phyloP scores from a whole-genome alignment of 257 asterid genomes.

The Euphrasia confusa region DNA sequence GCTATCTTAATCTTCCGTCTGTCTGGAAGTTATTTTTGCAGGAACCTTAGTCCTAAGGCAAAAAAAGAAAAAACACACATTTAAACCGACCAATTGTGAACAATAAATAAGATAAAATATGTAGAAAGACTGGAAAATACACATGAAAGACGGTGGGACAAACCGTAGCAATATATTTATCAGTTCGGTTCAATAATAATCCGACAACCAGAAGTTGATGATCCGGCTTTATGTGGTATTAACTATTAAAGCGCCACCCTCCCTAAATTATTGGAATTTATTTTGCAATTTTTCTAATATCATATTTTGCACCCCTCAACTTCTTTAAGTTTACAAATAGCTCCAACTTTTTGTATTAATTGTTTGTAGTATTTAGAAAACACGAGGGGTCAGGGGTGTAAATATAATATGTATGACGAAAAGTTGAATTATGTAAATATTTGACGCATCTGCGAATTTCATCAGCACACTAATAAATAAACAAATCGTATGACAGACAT shows the following conservation, averaged over 20 bases:
- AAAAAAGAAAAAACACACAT: neutral
- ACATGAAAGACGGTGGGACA: neutral
- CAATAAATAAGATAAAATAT: neutral
- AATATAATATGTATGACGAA: too few species aligned
- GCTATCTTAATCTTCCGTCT: neutral
- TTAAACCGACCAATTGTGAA: neutral
- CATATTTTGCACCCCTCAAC: too few species aligned
- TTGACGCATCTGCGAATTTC: too few species aligned
- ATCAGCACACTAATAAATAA: too few species aligned
- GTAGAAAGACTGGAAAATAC: neutral
- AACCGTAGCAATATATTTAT: neutral
- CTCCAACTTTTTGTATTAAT: too few species aligned
- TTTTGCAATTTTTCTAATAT: too few species aligned
- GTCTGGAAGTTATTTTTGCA: neutral
- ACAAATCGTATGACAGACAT: neutral
- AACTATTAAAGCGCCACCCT: too few species aligned
- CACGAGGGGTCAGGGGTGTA: too few species aligned
- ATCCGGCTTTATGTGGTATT: neutral
- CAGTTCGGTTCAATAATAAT: neutral
- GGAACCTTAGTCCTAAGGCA: constrained; percentile 32
- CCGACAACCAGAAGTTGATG: neutral
- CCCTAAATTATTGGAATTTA: too few species aligned
- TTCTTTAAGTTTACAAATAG: too few species aligned
- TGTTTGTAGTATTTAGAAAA: too few species aligned
- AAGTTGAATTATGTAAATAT: too few species aligned